Percentiles rank a stretch among this genome's conserved stretches.
Evolutionary conservation across 306 rosid species (phyloP).

Genomic region (Aeschynomene evenia): DNA sequence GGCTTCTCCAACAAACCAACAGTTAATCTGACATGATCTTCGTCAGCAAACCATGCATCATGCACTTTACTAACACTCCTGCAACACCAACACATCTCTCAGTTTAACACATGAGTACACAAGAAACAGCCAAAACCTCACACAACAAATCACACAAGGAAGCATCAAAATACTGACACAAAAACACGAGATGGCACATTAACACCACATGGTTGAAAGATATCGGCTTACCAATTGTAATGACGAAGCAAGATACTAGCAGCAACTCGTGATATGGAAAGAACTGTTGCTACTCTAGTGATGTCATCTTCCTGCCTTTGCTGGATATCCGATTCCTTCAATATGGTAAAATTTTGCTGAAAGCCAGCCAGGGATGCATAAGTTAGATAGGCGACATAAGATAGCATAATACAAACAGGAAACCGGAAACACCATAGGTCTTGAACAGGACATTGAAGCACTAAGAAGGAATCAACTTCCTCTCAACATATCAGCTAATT

Average conservation of each 20-base stretch:
- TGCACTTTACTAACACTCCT: conserved; percentile 65
- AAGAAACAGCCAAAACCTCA: conserved; percentile 3
- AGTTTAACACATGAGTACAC: conserved; percentile 2
- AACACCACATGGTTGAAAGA: background rate
- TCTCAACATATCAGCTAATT: background rate
- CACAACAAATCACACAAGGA: conserved; percentile 11
- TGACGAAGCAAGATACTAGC: conserved; percentile 67
- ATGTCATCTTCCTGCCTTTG: conserved; percentile 63
- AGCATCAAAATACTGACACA: conserved; percentile 1
- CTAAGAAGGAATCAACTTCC: background rate
- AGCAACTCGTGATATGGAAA: conserved; percentile 55
- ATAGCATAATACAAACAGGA: background rate
- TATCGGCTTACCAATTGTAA: conserved; percentile 48
- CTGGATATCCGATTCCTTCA: conserved; percentile 60
- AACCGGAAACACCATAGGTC: background rate
- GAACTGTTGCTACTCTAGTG: conserved; percentile 52
- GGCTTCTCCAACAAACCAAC: conserved; percentile 67
- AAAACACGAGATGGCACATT: background rate
- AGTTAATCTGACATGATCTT: conserved; percentile 49
- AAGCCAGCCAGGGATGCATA: conserved; percentile 19
- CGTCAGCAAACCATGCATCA: conserved; percentile 83
- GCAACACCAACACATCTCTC: conserved; percentile 26
- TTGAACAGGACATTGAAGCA: background rate
- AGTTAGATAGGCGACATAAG: conserved; percentile 5
- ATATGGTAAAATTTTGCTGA: conserved; percentile 62